Base-by-base conservation (phyloP, 805 yeast species). In the Saturnispora gosingensis region DNA sequence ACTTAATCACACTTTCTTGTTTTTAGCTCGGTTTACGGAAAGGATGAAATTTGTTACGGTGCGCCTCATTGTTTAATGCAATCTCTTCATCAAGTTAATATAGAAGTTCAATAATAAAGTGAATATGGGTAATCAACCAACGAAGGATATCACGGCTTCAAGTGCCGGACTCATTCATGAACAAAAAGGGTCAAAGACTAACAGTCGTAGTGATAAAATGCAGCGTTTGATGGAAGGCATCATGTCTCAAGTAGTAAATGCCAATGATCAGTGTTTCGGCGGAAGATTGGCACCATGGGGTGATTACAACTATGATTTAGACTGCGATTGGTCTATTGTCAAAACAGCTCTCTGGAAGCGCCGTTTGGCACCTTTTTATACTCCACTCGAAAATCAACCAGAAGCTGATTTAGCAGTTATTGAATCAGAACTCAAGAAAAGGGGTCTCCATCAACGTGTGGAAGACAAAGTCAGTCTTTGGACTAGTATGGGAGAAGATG, bases 271-370 rank as follows among this genome's bases (percentile, higher is more conserved):
- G 56, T 96, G 91, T 15, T 98, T 93, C 68, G 99, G 99, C 18
- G 99, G 99, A 2, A 89, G 71, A 63, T 68, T 91, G 56, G 96
- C 95, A 1, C 97, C 98, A 0, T 87, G 78, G 67, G 97, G 97
- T 2, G 85, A 86, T 32, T 91, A 91, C 67, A 78, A 82, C 56
- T 81, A 85, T 45, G 83, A 81, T 58, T 65, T 84, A 50, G 96
- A 87, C 64, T 91, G 80, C 68, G 78, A 84, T 60, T 77, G 85
- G 15, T 77, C 77, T 15, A 72, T 84, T 3, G 97, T 93, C n/a
- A 76, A 86, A 49, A 76, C 71, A 16, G 70, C 85, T 39, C 85
- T 91, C 22, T 71, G 82, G 18, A 78, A 78, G 30, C 75, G 99
- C 46, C 77, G 75, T 58, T 61, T 91, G 39, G 89, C 97, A 0